A percentile compares a stretch with the other conserved stretches of the same genome.
These are phyloP conservation scores for Lagenaria siceraria DNA, from an alignment of 306 rosid species.

Conservation along the genomic window DNA sequence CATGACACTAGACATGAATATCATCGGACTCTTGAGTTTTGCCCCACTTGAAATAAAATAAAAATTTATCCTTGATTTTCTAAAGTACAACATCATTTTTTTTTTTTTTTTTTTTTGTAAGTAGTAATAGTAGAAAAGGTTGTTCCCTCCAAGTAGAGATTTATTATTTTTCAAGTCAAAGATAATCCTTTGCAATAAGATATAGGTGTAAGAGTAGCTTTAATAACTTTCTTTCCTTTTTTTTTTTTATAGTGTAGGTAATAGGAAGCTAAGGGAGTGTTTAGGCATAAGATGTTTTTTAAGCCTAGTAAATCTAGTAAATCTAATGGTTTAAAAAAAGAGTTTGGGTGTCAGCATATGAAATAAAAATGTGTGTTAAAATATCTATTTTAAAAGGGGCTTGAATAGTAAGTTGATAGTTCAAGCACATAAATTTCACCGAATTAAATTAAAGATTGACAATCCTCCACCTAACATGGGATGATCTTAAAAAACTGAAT, in stretches of 20 bases:
- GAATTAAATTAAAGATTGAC: neutral
- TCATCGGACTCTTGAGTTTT: neutral
- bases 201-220: neutral
- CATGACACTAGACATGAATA: neutral
- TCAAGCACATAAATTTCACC: neutral
- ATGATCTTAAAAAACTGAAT: too few species aligned
- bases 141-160: neutral
- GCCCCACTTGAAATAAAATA: neutral
- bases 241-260: neutral
- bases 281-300: too few species aligned
- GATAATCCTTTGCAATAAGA: neutral
- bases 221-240: neutral
- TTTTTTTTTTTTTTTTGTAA: neutral
- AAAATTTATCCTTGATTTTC: neutral
- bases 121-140: neutral
- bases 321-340: too few species aligned
- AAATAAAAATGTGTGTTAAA: too few species aligned
- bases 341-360: too few species aligned
- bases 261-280: neutral
- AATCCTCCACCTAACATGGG: neutral
- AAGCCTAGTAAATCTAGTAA: too few species aligned
- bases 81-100: neutral
- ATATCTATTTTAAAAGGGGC: too few species aligned
- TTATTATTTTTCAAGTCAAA: neutral
- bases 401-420: neutral